Percentiles rank a stretch among this genome's conserved stretches.
These are phyloP conservation scores for Rhizoclosmatium sp. DNA, from an alignment of 192 early-diverging fungal genomes.

Conservation along the genomic window DNA sequence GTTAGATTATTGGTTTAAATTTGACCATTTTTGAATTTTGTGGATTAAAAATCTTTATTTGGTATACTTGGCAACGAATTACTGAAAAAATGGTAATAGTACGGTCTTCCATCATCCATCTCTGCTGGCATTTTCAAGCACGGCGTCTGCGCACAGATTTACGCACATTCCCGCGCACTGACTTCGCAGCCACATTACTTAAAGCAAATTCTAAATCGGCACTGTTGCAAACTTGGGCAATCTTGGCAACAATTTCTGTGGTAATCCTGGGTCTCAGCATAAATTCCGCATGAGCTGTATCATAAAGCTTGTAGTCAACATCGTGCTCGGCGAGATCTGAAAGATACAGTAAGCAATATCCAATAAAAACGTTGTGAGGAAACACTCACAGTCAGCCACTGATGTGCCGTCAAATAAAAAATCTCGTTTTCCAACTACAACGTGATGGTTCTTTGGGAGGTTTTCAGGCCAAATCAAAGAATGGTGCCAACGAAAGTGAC, in stretches of 20 bases:
- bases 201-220: constrained; percentile 9
- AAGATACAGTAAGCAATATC: too few relatives aligned
- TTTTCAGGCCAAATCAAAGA: constrained; percentile 37
- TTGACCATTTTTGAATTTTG: too few relatives aligned
- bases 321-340: constrained; percentile 33
- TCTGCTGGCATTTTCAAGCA: neutral
- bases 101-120: too few relatives aligned
- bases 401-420: constrained; percentile 40
- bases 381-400: constrained; percentile 36
- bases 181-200: neutral
- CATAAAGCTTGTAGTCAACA: constrained; percentile 11
- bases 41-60: neutral
- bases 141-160: neutral
- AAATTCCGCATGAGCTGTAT: constrained; percentile 48
- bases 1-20: too few relatives aligned
- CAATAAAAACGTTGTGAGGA: neutral
- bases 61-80: neutral
- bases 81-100: neutral
- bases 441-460: constrained; percentile 35
- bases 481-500: constrained; percentile 48
- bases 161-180: neutral
- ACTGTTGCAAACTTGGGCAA: constrained; percentile 10
- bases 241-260: constrained; percentile 35
- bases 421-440: constrained; percentile 36
- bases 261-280: constrained; percentile 22